Conservation (phyloP, 2,329 filamentous ascomycete genomes). For the Penicillium polonicum region DNA sequence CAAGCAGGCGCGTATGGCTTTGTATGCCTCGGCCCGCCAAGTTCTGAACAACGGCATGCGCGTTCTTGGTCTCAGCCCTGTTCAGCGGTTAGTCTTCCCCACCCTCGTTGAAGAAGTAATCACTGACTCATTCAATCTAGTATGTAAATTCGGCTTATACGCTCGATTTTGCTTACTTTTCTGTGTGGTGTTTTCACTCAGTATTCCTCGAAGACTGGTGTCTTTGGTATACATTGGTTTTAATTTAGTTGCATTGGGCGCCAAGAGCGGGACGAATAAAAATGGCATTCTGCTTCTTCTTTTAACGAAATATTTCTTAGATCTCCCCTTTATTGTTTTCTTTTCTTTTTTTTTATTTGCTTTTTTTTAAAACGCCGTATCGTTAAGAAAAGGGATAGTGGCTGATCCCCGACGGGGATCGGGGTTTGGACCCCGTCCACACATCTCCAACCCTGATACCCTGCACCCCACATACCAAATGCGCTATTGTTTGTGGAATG, state of each 20-base stretch:
- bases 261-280: constrained; percentile 21
- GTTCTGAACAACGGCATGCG: constrained; percentile 67
- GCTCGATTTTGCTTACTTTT: neutral
- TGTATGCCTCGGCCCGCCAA: constrained; percentile 63
- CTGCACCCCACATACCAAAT: neutral
- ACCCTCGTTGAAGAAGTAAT: neutral
- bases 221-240: constrained; percentile 17
- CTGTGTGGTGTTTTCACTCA: constrained; percentile 3
- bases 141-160: constrained; percentile 26
- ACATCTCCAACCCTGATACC: neutral
- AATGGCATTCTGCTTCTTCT: constrained; percentile 11
- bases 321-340: neutral
- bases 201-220: constrained; percentile 7
- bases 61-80: constrained; percentile 64
- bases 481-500: neutral
- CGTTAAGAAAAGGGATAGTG: neutral
- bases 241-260: constrained; percentile 23
- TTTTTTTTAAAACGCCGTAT: neutral
- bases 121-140: constrained; percentile 20
- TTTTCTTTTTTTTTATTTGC: neutral
- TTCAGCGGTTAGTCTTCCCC: constrained; percentile 50
- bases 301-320: neutral
- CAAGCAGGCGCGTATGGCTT: constrained; percentile 59
- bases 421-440: neutral
- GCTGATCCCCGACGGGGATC: neutral